Base-by-base conservation (phyloP, 108 stramenopile species). In the Pseudonitzschia pungens region DNA sequence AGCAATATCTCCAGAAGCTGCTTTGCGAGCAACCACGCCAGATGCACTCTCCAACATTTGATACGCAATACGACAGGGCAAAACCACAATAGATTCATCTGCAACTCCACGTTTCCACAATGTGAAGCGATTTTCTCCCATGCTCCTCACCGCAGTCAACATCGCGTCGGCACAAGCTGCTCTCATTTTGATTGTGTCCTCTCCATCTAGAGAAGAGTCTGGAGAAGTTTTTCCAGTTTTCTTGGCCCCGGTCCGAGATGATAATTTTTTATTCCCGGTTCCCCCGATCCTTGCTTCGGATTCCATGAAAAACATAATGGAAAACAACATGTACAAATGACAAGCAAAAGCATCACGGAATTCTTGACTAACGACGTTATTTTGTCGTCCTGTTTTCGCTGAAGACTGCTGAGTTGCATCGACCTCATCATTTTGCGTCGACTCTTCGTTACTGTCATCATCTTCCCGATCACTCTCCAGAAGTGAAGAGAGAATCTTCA, bases 261-360 rank as follows among this genome's bases (percentile, higher is more conserved):
- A 18, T 51, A 16, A 48, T 41, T 52, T 26, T 36, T 58, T 58
- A 12, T 32, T 65, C 18, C 22, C 36, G 16, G 18, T 65, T 33
- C 36, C 62, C 63, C 54, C 81, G 31, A 78, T 73, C 69, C 88
- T 92, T 32, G 81, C 84, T 75, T 92, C 84, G 8, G 88, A 81
- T 71, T 96, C 95, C 45, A 79, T 84, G 42, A 89, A 83, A 76
- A 89, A 90, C 92, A 93, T 92, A 59, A 93, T 62, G 3, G 95
- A 86, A 73, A 87, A 96, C 24, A 96, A 83, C 91, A 93, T 92
- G 88, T 96, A 96, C 53, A 92, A 59, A 70, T 93, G 95, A 68
- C 84, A 88, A 16, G 89, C 81, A 57, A 85, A 77, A 11, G 91
- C 91, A 74, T 92, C 90, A 33, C 89, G 84, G 65, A 92, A 92